phyloP scores from a whole-genome alignment of 1,139 yeast species.

The Saccharomyces hybrid region DNA sequence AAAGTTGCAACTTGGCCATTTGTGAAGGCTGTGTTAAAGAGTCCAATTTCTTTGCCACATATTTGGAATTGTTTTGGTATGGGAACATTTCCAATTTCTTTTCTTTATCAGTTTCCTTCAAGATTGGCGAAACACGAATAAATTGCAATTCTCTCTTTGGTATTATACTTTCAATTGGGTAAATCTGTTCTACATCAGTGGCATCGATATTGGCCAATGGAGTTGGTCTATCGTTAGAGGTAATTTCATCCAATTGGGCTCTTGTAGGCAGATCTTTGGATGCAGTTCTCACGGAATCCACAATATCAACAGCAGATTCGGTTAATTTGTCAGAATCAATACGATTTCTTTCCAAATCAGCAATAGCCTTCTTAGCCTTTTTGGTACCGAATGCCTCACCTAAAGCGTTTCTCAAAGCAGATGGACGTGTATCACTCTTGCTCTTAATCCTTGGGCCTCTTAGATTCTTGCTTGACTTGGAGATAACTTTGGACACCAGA shows the following conservation, averaged over 20 bases:
- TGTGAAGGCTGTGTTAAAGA: conserved; percentile 39
- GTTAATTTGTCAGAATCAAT: conserved; percentile 77
- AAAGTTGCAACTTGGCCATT: conserved; percentile 53
- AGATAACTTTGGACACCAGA: conserved; percentile 45
- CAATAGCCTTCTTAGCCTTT: conserved; percentile 87
- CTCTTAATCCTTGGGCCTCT: conserved; percentile 59
- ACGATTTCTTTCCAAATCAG: conserved; percentile 71
- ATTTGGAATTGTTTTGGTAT: conserved; percentile 44
- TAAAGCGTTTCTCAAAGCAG: conserved; percentile 64
- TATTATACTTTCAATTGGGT: conserved; percentile 64
- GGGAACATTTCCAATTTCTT: conserved; percentile 56
- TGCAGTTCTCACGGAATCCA: conserved; percentile 66
- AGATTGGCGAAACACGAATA: conserved; percentile 53
- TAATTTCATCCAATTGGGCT: conserved; percentile 46
- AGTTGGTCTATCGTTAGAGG: conserved; percentile 62
- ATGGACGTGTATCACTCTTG: conserved; percentile 42
- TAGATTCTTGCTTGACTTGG: conserved; percentile 44
- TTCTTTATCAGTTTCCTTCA: conserved; percentile 43
- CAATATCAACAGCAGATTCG: conserved; percentile 69
- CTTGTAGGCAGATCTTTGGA: conserved; percentile 70
- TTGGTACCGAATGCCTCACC: conserved; percentile 98
- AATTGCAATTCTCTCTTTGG: conserved; percentile 56
- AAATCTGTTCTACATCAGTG: conserved; percentile 71
- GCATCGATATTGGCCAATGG: conserved; percentile 75
- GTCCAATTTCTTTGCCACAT: conserved; percentile 44